Base-by-base conservation (phyloP, 805 yeast species). In the Spathaspora girioi region DNA sequence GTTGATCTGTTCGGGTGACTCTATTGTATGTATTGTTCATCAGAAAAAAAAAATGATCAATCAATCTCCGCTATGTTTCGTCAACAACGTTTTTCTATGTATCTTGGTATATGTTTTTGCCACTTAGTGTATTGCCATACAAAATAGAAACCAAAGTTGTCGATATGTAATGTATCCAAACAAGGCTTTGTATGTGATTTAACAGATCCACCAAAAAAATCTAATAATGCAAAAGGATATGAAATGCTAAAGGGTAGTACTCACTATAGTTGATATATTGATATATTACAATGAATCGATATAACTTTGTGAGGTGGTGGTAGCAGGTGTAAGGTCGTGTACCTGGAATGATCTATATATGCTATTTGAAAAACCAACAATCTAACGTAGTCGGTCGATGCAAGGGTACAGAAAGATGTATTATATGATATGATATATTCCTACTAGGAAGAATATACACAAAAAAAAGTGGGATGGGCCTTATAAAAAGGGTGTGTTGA, bases 21-120 rank as follows among this genome's bases (percentile, higher is more conserved):
- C 52, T 42, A 43, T 50, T 49, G 38, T 46, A 50, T 17, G 52
- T 45, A 46, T 50, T 50, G 29, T 50, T 50, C 52, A 50, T 50
- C 7, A 18, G 18, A 17, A 27, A 45, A 19, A 41, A 35, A 35
- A 35, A 35, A 35, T 10, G 9, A 15, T 2, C 3, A n/a, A 14
- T 35, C 17, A 35, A 35, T 35, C 40, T 35, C 40, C 40, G 14
- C 17, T 8, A 8, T 27, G 29, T 32, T 9, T 14, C 14, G 40
- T 35, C 40, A 35, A 35, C 40, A 35, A 35, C 38, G 38, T 32
- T 32, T 32, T n/a, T 11, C 7, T 14, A 32, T 32, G 38, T 32
- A 32, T 11, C n/a, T 32, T n/a, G n/a, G 15, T 10, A 14, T 10
- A 32, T n/a, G 12, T 32, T 32, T 12, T 32, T 32, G 38, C 38